phyloP scores from a whole-genome alignment of 1,284 basidiomycete species.

The Vanrija sp. region DNA sequence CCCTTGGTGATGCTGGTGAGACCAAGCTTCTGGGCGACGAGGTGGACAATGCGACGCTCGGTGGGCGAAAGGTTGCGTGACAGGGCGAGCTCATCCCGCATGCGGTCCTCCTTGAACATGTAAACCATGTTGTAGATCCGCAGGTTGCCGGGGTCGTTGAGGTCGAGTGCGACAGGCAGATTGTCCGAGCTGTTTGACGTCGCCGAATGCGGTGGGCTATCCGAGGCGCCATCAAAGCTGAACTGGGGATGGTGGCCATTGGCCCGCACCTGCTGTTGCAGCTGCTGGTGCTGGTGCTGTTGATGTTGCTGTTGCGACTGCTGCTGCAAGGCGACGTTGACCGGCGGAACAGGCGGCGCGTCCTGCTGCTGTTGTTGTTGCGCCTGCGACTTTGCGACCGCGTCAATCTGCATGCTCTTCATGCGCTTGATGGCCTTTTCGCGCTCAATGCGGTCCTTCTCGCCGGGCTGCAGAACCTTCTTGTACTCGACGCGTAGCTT shows the following conservation, averaged over 20 bases:
- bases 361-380: conserved; percentile 45
- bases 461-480: conserved; percentile 96
- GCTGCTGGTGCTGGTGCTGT: conserved; percentile 10
- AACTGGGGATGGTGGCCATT: conserved; percentile 49
- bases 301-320: conserved; percentile 55
- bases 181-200: conserved; percentile 43
- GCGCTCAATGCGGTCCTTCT: conserved; percentile 97
- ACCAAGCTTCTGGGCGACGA: conserved; percentile 92
- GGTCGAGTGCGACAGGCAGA: conserved; percentile 70
- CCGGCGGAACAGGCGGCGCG: conserved; percentile 4
- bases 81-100: conserved; percentile 96
- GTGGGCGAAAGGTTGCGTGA: conserved; percentile 77
- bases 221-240: conserved; percentile 33
- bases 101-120: conserved; percentile 95
- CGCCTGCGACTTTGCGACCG: conserved; percentile 33
- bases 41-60: conserved; percentile 87
- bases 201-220: conserved; percentile 59
- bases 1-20: conserved; percentile 92
- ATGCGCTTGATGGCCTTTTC: conserved; percentile 98
- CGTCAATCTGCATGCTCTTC: conserved; percentile 91
- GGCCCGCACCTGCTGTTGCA: conserved; percentile 54
- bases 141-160: conserved; percentile 91
- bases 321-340: conserved; percentile 35
- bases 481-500: conserved; percentile 99
- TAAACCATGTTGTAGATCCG: conserved; percentile 97